A percentile compares a stretch with the other conserved stretches of the same genome.
These are phyloP conservation scores for Naganishia sp. DNA, from an alignment of 1,284 basidiomycete genomes.

Conservation along the genomic window DNA sequence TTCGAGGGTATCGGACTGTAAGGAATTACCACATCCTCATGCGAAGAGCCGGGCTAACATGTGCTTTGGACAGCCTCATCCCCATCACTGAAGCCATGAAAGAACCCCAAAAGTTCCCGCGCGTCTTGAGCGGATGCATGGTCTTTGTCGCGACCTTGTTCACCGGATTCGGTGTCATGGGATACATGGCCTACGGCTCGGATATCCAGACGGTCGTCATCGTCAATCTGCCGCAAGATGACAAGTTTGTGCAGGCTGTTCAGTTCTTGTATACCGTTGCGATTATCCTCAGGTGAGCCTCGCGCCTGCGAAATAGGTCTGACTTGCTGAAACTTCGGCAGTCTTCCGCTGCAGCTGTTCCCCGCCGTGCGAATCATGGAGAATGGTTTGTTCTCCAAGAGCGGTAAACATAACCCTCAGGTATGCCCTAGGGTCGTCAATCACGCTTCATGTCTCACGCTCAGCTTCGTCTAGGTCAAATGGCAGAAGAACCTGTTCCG, in stretches of 20 bases:
- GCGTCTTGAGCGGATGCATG: slow-evolving; percentile 88
- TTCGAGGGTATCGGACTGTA: slow-evolving; percentile 96
- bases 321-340: slow-evolving; percentile 5
- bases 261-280: slow-evolving; percentile 66
- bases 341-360: slow-evolving; percentile 78
- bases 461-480: slow-evolving; percentile 54
- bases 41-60: not conserved
- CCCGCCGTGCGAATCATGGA: slow-evolving; percentile 96
- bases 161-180: slow-evolving; percentile 82
- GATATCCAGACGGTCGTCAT: slow-evolving; percentile 91
- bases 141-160: slow-evolving; percentile 69
- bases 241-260: slow-evolving; percentile 85
- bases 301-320: not conserved
- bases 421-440: not conserved
- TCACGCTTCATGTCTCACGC: not conserved
- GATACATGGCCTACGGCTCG: slow-evolving; percentile 85
- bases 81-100: slow-evolving; percentile 95
- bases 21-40: slow-evolving; percentile 48
- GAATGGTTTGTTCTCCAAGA: slow-evolving; percentile 82
- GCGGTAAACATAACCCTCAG: slow-evolving; percentile 66
- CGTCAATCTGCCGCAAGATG: slow-evolving; percentile 83
- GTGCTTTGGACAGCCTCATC: slow-evolving; percentile 62
- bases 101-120: slow-evolving; percentile 90
- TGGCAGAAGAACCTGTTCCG: slow-evolving; percentile 93
- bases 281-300: slow-evolving; percentile 31